Evolutionary conservation across 306 rosid genomes (phyloP), one percentile per base, ranked within the genome.

Genomic region (Inga leiocalycina): DNA sequence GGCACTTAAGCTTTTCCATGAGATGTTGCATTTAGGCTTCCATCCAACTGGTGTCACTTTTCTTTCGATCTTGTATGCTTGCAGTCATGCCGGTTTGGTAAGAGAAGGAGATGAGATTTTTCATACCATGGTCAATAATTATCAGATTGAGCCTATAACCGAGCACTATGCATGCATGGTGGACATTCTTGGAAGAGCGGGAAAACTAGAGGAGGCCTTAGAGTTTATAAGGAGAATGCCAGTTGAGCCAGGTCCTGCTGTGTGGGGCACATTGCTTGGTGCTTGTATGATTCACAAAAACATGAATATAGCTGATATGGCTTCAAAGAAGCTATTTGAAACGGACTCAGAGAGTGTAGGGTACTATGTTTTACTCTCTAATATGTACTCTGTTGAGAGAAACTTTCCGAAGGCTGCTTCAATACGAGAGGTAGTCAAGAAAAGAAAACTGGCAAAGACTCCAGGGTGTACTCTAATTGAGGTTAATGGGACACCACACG

Each of bases 91-190:
- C 19, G 97, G 98, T 67, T 80, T 96, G 90, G 97, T 96, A 44
- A 89, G 83, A 82, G 92, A 93, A 88, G 98, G 99, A 69, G 86
- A 89, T 27, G 89, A 90, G 80, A 84, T 92, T 84, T 96, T 96
- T 83, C 82, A 86, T 79, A 80, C 85, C 49, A 96, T 96, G 99
- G 92, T 89, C 70, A 85, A 85, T 79, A 83, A 89, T 81, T 89
- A 90, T 82, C 91, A 81, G 64, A 86, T 92, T 81, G 89, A 87
- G 80, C 98, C 98, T 79, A 65, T 90, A 76, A 54, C 89, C 43
- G 97, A 96, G 92, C 99, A 94, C 79, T 91, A 94, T 67, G 99
- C 99, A 39, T 96, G 97, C 93, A 92, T 94, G 99, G 99, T 92
- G 64, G 99, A 94, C 92, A 89, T 96, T 83, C 86, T 96, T 73